Evolutionary conservation across 2,329 filamentous ascomycete species (phyloP), one percentile per base, ranked within the genome.

Genomic region (Calonectria multiphialidica): DNA sequence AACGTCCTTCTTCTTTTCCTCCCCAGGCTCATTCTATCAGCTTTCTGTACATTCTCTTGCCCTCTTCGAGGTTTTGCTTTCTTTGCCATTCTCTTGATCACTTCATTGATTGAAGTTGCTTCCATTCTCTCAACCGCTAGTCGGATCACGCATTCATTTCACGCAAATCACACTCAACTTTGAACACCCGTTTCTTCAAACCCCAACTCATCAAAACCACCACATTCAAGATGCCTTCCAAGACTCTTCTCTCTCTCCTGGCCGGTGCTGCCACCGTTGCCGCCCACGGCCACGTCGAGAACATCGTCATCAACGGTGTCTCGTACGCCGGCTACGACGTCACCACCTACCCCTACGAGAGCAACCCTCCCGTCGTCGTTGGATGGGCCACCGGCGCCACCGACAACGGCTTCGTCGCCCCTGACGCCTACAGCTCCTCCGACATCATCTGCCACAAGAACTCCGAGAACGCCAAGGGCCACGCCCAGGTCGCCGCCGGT

Each of bases 391-490:
- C 83, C 16, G 74, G 81, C 49, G 83, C 86, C 73, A 84, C 84
- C 61, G 87, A 87, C 79, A 87, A 88, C 81, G 88, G 89, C 75
- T 89, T 88, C 80, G 86, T 90, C 25, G 85, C 81, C 61, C 84
- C 84, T 53, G 78, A 84, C 68, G 81, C 81, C 70, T 87, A 83
- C 75, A 76, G 74, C 66, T 80, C 78, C 23, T 57, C 81, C 63
- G 87, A 88, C 71, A 88, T 89, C 74, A 86, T 84, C 81, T 89
- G 87, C 81, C 86, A 88, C 83, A 83, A 80, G 72, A 82, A 78
- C 68, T 81, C 83, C 18, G 81, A 78, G 30, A 82, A 86, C 44
- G 87, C 83, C 13, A 78, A 81, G 70, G 80, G 81, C 68, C 81
- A 83, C 68, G 85, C 84, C 68, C 78, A 78, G 35, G 84, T 87